These are phyloP conservation scores for Lithospermum erythrorhizon DNA, from an alignment of 257 asterid genomes.

Conservation along the genomic window DNA sequence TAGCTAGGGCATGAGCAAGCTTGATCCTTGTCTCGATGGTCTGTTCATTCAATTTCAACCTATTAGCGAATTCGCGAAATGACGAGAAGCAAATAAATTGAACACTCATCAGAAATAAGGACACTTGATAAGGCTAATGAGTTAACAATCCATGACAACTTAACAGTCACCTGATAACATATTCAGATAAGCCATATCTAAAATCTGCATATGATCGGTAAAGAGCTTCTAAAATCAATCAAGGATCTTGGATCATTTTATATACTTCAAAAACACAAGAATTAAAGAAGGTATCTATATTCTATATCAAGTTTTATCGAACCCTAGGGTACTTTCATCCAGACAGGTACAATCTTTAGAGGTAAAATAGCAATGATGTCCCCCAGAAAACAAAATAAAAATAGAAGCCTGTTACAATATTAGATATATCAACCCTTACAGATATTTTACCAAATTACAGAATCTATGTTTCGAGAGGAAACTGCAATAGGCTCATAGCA, in stretches of 20 bases:
- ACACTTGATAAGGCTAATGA: no score
- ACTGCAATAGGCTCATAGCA: no score
- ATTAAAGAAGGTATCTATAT: neutral
- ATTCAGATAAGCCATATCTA: neutral
- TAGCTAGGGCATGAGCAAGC: constrained; percentile 91
- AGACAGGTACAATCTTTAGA: neutral
- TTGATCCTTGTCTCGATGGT: constrained; percentile 84
- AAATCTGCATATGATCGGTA: neutral
- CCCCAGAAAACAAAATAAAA: no score
- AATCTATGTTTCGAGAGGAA: no score
- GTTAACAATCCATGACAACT: no score
- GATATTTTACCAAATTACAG: no score
- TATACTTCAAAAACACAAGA: neutral
- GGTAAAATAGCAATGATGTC: neutral
- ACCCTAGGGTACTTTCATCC: neutral
- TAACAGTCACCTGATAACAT: neutral
- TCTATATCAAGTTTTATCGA: neutral
- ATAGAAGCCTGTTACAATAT: neutral
- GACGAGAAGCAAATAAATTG: neutral
- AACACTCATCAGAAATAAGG: neutral
- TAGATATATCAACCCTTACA: neutral
- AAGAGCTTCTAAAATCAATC: neutral
- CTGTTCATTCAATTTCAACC: constrained; percentile 38
- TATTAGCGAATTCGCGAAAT: constrained; percentile 22
- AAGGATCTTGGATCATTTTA: neutral